Evolutionary conservation across 2,329 filamentous ascomycete species (phyloP), one percentile per base, ranked within the genome.

Genomic region (Fusarium goolgardi): DNA sequence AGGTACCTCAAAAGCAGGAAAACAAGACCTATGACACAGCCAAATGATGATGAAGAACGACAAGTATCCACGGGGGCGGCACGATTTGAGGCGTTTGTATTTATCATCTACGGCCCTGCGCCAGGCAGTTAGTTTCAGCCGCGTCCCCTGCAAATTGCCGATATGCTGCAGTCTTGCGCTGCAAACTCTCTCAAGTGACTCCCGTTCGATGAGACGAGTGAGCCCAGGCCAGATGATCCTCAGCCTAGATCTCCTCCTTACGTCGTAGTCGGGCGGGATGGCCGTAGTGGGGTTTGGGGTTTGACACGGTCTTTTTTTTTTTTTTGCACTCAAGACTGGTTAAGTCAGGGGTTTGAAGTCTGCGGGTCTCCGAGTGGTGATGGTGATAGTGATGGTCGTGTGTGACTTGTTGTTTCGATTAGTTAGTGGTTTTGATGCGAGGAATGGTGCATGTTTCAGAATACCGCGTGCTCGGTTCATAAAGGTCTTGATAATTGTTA

Each of bases 261-360:
- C 45, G 62, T 67, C 54, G 65, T 67, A 69, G 61, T 55, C 61
- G 55, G 52, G 65, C 61, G 65, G 65, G 65, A 66, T 66, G 56
- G 31, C 65, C 65, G 65, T 58, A 29, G 65, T 67, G 65, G 65
- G 65, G 65, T 62, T 55, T 59, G 47, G 57, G 55, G 35, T 60
- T 41, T 66, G 47, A 54, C 44, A 57, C 49, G 47, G 54, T 64
- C 59, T 54, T 65, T 47, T 54, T 54, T 55, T 54, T 45, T 21
- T 21, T 21, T 21, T 21, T 21, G 43, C 49, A 20, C 25, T 55
- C 57, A 45, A 43, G 57, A 58, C 52, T 57, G 47, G 61, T 64
- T 63, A 69, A 49, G 58, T 66, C 61, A 69, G 65, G 65, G 65
- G 65, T 65, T 55, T 64, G 64, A n/a, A 27, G 65, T 43, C 44